Evolutionary conservation across 768 basidiomycete species (phyloP), one percentile per base, ranked within the genome.

Genomic region (Botryobasidium botryosum): DNA sequence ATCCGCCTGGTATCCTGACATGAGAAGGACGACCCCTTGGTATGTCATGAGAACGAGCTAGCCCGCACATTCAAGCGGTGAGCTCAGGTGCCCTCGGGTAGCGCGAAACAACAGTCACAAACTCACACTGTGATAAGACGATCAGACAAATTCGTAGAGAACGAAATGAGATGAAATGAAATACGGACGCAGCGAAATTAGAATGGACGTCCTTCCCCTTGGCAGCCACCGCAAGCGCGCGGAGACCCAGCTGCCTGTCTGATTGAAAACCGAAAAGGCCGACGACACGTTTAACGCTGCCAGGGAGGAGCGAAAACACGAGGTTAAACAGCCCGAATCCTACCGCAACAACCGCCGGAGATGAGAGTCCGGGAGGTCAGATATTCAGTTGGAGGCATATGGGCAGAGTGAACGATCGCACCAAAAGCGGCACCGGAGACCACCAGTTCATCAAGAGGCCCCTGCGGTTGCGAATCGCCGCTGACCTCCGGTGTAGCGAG

Each of bases 371-470:
- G 25, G n/a, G 17, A 18, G 13, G 26, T 15, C 21, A 18, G n/a
- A 40, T 15, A 43, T 18, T 42, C 40, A 42, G 21, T 27, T 42
- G 40, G 27, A 42, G 40, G 26, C 17, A 24, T 10, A 21, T 8
- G 17, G 31, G 31, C 31, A 33, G 2, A 33, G 27, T 10, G 42
- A 12, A 8, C 39, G 13, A 15, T 60, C 66, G 42, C 46, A 77
- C 77, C 84, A 53, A 84, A 86, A 0, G 84, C 83, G 6, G 77
- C 72, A 2, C 83, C 84, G 2, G 77, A 71, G 24, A 83, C 57
- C 45, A 86, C 72, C 4, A 84, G 54, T 44, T 84, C 79, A 55
- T 85, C 82, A 2, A 83, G 61, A 0, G 72, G 69, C 0, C 75
- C 77, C 35, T 75, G 70, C 0, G 63, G 42, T 44, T 47, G n/a